These are phyloP conservation scores for Coemansia pectinata DNA, from an alignment of 192 early-diverging fungal species.

Conservation along the genomic window DNA sequence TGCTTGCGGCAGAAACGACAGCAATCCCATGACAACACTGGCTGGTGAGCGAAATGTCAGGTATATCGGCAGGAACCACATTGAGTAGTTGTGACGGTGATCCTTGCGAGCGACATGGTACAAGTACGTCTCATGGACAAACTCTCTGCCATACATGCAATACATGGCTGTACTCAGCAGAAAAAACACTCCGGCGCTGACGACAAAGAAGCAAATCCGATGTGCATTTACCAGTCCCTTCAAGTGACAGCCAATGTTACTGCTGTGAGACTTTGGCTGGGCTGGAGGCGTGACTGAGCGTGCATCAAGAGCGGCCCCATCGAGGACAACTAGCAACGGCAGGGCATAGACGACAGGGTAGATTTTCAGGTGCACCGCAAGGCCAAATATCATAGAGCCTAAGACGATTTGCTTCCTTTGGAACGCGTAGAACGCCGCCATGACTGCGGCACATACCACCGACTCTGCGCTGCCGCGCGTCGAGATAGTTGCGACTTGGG, in stretches of 20 bases:
- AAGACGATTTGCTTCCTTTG: conserved; percentile 53
- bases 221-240: conserved; percentile 55
- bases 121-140: conserved; percentile 87
- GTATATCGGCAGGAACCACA: conserved; percentile 97
- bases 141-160: conserved; percentile 75
- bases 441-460: conserved; percentile 74
- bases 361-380: conserved; percentile 96
- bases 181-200: conserved; percentile 67
- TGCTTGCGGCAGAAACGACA: conserved; percentile 87
- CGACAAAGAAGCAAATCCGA: conserved; percentile 62
- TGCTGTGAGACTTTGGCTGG: conserved; percentile 5
- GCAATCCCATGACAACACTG: conserved; percentile 59
- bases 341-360: conserved; percentile 96
- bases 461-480: conserved; percentile 94
- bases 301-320: conserved; percentile 11
- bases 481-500: conserved; percentile 95
- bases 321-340: conserved; percentile 72
- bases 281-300: background rate
- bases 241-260: background rate
- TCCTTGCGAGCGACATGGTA: conserved; percentile 96
- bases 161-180: conserved; percentile 70
- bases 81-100: conserved; percentile 98
- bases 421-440: conserved; percentile 74
- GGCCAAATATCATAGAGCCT: conserved; percentile 76
- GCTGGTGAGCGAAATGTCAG: conserved; percentile 61